phyloP scores from a whole-genome alignment of 2,329 filamentous ascomycete species.

The Pseudogymnoascus sp. region DNA sequence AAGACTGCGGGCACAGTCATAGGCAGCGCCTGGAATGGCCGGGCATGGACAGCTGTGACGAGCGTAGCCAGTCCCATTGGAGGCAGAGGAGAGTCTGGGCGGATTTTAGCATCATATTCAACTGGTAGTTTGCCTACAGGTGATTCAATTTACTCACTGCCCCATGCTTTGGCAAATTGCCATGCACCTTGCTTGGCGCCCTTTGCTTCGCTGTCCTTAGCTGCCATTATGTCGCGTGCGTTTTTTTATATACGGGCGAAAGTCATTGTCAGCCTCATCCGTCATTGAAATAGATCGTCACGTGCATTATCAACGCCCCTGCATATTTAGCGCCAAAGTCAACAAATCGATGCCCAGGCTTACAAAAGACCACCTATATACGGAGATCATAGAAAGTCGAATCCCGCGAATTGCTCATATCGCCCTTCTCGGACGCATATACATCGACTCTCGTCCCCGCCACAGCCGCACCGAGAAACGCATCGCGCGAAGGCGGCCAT shows the following conservation, averaged over 20 bases:
- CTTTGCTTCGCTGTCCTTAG: constrained; percentile 19
- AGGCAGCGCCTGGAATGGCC: constrained; percentile 57
- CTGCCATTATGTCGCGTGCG: constrained; percentile 19
- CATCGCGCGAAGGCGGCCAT: constrained; percentile 5
- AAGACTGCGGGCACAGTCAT: constrained; percentile 61
- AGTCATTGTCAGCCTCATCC: constrained; percentile 7
- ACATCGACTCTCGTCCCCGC: background rate
- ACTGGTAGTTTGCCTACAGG: background rate
- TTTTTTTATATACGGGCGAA: constrained; percentile 7
- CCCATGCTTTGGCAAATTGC: constrained; percentile 42
- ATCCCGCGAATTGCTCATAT: constrained; percentile 10
- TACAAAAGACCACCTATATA: constrained; percentile 8
- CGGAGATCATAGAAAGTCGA: constrained; percentile 3
- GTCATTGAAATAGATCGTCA: constrained; percentile 2
- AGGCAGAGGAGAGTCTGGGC: constrained; percentile 54
- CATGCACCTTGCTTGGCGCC: constrained; percentile 34
- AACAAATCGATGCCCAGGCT: constrained; percentile 7
- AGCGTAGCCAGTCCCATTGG: constrained; percentile 58
- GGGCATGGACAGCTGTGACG: constrained; percentile 57
- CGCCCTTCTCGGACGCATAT: background rate
- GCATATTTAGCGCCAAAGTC: constrained; percentile 7
- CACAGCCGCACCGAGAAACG: background rate
- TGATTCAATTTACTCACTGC: constrained; percentile 35
- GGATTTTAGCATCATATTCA: constrained; percentile 13
- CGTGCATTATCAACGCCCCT: constrained; percentile 6